These are phyloP conservation scores for Candida sanyaensis DNA, from an alignment of 1,139 yeast species.

Conservation along the genomic window DNA sequence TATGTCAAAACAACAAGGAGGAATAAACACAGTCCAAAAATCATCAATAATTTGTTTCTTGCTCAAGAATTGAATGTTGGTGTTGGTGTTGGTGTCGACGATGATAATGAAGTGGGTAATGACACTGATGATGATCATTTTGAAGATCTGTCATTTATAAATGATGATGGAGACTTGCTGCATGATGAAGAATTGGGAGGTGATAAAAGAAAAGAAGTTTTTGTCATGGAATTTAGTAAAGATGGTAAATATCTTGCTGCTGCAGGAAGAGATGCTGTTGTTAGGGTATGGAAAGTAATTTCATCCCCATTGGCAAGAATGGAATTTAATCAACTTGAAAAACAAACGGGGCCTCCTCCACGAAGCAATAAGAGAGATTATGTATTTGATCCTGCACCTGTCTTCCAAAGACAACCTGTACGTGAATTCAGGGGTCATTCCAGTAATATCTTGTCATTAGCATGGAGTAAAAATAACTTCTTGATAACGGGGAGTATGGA, in stretches of 20 bases:
- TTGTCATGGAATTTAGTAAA: constrained; percentile 69
- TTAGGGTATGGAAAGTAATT: constrained; percentile 80
- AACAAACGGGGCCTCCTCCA: constrained; percentile 12
- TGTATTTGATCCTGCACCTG: constrained; percentile 62
- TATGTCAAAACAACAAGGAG: constrained; percentile 52
- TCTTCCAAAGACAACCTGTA: constrained; percentile 72
- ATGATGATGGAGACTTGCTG: constrained; percentile 9
- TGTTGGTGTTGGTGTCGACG: constrained; percentile 1
- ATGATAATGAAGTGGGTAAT: neutral
- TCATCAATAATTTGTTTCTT: constrained; percentile 61
- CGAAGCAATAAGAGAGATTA: constrained; percentile 15
- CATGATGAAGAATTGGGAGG: constrained; percentile 5
- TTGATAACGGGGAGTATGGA: constrained; percentile 85
- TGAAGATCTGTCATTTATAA: constrained; percentile 7
- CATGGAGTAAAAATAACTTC: constrained; percentile 90
- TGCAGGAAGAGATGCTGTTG: constrained; percentile 72
- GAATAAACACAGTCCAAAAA: constrained; percentile 44
- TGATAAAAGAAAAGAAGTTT: constrained; percentile 49
- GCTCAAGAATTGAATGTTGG: constrained; percentile 69
- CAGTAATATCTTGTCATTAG: constrained; percentile 67
- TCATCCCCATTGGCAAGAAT: constrained; percentile 65
- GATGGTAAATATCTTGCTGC: constrained; percentile 86
- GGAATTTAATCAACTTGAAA: constrained; percentile 30
- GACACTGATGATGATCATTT: constrained; percentile 7
- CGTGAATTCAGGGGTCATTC: constrained; percentile 67